Percentiles rank a stretch among this genome's conserved stretches.
These are phyloP conservation scores for Trichoderma sp. DNA, from an alignment of 2,329 filamentous ascomycete species.

Conservation along the genomic window DNA sequence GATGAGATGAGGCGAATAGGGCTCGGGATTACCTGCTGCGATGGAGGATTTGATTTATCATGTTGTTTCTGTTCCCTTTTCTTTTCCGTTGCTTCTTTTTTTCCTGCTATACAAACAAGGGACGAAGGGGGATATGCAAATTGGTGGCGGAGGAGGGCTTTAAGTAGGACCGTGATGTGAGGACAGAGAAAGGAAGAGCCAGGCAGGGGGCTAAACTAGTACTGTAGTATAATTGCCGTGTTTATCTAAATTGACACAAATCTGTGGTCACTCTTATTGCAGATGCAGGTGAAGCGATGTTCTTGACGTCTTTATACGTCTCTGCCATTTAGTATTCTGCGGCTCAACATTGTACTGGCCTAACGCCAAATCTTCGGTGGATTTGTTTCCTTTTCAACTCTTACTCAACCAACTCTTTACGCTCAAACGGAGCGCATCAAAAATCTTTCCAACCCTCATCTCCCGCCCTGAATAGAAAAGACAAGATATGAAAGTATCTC, in stretches of 20 bases:
- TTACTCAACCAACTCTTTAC: neutral
- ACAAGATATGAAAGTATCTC: no score
- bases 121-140: slow-evolving; percentile 3
- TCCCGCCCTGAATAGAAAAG: neutral
- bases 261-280: slow-evolving; percentile 1
- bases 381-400: neutral
- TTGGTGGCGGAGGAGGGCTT: neutral
- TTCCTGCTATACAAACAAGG: neutral
- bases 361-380: slow-evolving; percentile 26
- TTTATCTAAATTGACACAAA: slow-evolving; percentile 7
- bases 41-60: slow-evolving; percentile 1
- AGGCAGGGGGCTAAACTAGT: neutral
- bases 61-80: neutral
- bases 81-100: neutral
- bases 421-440: neutral
- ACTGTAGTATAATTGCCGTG: slow-evolving; percentile 26
- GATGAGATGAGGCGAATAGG: neutral
- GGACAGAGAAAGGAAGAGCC: neutral
- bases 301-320: neutral
- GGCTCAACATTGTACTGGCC: no score
- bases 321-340: neutral
- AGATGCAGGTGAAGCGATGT: slow-evolving; percentile 9
- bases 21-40: slow-evolving; percentile 12
- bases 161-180: neutral
- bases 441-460: neutral